Base-by-base conservation (phyloP, 2,329 filamentous ascomycete species). In the Lecanosticta acicola region DNA sequence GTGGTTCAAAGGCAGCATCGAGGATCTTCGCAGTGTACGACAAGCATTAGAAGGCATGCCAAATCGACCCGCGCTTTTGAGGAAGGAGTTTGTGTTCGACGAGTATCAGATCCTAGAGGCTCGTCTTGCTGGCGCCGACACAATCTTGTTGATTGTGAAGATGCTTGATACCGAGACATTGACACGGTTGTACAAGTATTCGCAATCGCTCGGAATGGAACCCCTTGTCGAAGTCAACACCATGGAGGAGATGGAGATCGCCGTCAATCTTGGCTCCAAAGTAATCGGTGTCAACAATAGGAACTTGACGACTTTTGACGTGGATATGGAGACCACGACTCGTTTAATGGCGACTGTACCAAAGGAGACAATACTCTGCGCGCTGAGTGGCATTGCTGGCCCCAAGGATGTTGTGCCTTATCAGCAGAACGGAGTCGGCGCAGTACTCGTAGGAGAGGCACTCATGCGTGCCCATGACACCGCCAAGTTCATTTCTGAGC, bases 1-100 rank as follows among this genome's bases (percentile, higher is more conserved):
- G 63, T 98, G 93, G 93, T 98, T 98, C 75, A 97, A 96, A 71
- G 93, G 93, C 39, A 94, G 85, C 67, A 90, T 98, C 50, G 91
- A 98, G 48, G 93, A 98, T 64, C 72, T 98, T 43, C 81, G 86
- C 49, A 81, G 84, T 26, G 93, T 97, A 21, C 81, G 93, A 36
- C 86, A 91, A 66, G 89, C 87, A 39, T 72, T 98, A n/a, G 81
- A 89, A 58, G 84, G 85, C 10, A 89, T 98, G 83, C 84, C 87
- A 1, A 94, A 96, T 64, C 79, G 93, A 42, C 94, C 93, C 2
- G 94, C 91, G 1, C 79, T 98, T 10, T 72, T 98, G 21, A 83
- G 94, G 18, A 98, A 98, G 65, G 93, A 98, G 59, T 98, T 98
- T 61, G 82, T 98, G 33, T 98, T 97, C 61, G 90, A 97, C 37